These are phyloP conservation scores for Colletotrichum chrysophilum DNA, from an alignment of 2,329 filamentous ascomycete species.

Conservation along the genomic window DNA sequence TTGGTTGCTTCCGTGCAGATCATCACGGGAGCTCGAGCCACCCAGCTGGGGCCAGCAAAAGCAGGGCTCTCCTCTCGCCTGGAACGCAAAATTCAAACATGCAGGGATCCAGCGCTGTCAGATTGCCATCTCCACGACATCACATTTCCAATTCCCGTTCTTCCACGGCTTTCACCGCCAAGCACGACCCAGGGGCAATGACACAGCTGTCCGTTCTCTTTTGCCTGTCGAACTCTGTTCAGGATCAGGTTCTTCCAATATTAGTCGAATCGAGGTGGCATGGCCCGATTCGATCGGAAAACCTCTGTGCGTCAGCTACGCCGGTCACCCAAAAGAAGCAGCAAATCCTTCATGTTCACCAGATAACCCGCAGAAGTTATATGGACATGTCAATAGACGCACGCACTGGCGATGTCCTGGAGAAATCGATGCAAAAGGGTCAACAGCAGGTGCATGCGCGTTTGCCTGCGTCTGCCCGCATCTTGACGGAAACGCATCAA, in stretches of 20 bases:
- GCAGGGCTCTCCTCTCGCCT: neutral
- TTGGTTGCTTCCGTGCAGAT: conserved; percentile 19
- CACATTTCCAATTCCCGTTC: conserved; percentile 7
- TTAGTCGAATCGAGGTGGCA: neutral
- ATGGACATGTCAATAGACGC: neutral
- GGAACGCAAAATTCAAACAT: neutral
- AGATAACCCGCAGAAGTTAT: neutral
- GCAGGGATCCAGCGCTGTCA: conserved; percentile 4
- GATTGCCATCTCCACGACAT: conserved; percentile 1
- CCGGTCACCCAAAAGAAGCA: neutral
- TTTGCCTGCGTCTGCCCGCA: neutral
- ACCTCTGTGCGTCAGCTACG: neutral
- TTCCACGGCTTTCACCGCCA: neutral
- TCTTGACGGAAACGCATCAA: neutral
- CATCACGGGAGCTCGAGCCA: conserved; percentile 16
- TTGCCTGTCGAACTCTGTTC: neutral
- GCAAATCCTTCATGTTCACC: neutral
- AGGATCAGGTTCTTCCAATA: neutral
- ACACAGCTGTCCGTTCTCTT: neutral
- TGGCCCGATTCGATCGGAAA: neutral
- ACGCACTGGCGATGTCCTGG: neutral
- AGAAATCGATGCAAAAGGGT: neutral
- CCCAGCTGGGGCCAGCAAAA: neutral
- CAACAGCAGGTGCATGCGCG: neutral
- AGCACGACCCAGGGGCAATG: neutral